Conservation (phyloP, 2,329 filamentous ascomycete species). For the Lizonia empirigonia region DNA sequence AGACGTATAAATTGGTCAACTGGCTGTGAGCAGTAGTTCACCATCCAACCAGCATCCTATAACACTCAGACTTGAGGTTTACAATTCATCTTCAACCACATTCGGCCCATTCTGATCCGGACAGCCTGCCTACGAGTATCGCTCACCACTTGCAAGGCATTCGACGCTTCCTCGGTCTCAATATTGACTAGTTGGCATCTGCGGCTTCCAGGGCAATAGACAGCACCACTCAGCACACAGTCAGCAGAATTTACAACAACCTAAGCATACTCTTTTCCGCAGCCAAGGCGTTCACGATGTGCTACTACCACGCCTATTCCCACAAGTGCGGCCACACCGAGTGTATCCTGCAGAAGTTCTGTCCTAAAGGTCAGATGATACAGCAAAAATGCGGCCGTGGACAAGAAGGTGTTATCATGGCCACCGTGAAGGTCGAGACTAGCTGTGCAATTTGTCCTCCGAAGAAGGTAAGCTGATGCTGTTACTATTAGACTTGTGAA, state of each 20-base stretch:
- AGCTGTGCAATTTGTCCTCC: constrained; percentile 31
- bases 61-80: background rate
- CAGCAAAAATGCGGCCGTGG: constrained; percentile 41
- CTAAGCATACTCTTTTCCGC: no score
- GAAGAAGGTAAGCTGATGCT: constrained; percentile 23
- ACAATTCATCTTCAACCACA: background rate
- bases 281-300: constrained; percentile 42
- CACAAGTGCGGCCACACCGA: constrained; percentile 54
- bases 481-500: no score
- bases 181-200: background rate
- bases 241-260: background rate
- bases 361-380: constrained; percentile 37
- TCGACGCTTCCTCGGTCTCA: background rate
- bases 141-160: background rate
- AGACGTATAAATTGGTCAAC: background rate
- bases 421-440: constrained; percentile 39
- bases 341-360: constrained; percentile 43
- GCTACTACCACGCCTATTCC: constrained; percentile 56
- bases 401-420: constrained; percentile 39
- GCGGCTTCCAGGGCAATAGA: no score
- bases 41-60: background rate
- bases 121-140: background rate
- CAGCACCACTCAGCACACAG: background rate
- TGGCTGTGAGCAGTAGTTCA: background rate
- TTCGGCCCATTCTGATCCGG: background rate